Base-by-base conservation (phyloP, 441 rosid species). In the Iberis amara region DNA sequence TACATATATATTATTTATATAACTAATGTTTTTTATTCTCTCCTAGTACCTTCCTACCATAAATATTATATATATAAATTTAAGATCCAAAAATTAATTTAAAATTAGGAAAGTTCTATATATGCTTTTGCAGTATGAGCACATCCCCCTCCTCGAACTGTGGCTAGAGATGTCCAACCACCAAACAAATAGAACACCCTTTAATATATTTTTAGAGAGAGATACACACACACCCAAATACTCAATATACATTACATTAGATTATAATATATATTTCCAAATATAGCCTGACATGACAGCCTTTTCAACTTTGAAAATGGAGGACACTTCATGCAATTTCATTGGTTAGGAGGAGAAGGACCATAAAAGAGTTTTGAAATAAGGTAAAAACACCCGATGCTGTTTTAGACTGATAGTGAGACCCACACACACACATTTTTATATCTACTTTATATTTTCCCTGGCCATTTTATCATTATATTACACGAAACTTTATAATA, bases 331-430 rank as follows among this genome's bases (percentile, higher is more conserved):
- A 24, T 43, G 30, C 59, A 44, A 18, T 57, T 3, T 39, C 37
- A 51, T 57, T 65, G 59, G 69, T 38, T 38, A 27, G 31, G 23
- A 57, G 47, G 47, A 43, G 47, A 43, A 21, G 59, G 69, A 65
- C 69, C 59, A 51, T 50, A 28, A 11, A 26, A 33, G 40, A 33
- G 53, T 50, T 46, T 57, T 38, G 54, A 57, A 51, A 38, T 57
- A 42, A 37, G 59, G 54, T 57, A 38, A 65, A 64, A 65, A 65
- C 69, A 65, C 30, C 64, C 28, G 64, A 57, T 51, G 64, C 64
- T 65, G 43, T 65, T 57, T 65, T 57, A 23, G 69, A 36, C 53
- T 65, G 55, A 44, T 50, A 11, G 7, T 30, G 15, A 64, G 57
- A 57, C 64, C 69, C 59, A 37, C 11, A 31, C 8, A 9, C 38